phyloP scores from a whole-genome alignment of 2,329 filamentous ascomycete genomes.

The Neoscytalidium dimidiatum region DNA sequence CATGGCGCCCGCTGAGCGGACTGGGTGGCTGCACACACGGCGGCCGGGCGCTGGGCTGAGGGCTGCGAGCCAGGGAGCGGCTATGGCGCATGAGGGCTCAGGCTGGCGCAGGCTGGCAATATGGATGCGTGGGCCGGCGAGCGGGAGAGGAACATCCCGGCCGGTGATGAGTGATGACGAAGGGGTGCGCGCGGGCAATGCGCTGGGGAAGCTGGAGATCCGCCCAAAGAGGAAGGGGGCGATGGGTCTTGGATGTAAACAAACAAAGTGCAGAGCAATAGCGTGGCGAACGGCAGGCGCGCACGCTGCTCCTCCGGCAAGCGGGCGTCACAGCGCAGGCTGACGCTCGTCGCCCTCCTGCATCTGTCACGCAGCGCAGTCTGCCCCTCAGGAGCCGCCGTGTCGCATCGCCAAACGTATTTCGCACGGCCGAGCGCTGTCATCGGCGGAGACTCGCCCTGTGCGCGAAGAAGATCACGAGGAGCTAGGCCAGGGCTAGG shows the following conservation, averaged over 20 bases:
- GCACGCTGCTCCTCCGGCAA: neutral
- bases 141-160: neutral
- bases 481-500: neutral
- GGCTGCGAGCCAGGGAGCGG: constrained; percentile 3
- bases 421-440: neutral
- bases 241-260: constrained; percentile 1
- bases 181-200: constrained; percentile 2
- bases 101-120: neutral
- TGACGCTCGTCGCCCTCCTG: neutral
- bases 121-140: neutral
- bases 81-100: neutral
- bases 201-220: constrained; percentile 13
- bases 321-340: neutral
- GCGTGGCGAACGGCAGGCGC: neutral
- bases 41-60: neutral
- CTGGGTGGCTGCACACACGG: neutral
- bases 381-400: constrained; percentile 20
- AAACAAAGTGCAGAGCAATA: neutral
- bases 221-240: constrained; percentile 5
- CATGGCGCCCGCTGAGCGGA: neutral
- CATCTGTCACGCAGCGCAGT: neutral
- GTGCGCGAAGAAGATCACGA: constrained; percentile 4
- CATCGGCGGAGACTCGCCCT: neutral
- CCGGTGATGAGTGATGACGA: constrained; percentile 2
- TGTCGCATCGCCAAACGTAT: constrained; percentile 13